A percentile compares a stretch with the other conserved stretches of the same genome.
These are phyloP conservation scores for Xerocomellus dryophilus DNA, from an alignment of 768 basidiomycete species.

Conservation along the genomic window DNA sequence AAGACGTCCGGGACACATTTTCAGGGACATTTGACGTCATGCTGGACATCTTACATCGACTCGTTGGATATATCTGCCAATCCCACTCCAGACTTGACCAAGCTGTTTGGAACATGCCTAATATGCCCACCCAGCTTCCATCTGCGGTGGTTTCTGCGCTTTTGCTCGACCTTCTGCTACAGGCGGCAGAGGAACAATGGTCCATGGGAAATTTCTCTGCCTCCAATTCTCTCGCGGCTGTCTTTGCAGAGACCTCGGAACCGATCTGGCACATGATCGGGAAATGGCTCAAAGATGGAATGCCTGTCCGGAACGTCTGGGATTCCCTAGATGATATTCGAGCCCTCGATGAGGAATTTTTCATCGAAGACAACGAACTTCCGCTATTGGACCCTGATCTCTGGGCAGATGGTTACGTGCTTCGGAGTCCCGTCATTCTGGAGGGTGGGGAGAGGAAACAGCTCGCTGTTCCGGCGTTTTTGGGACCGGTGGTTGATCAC, in stretches of 20 bases:
- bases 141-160: slow-evolving; percentile 55
- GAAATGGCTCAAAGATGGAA: slow-evolving; percentile 70
- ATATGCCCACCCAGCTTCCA: slow-evolving; percentile 38
- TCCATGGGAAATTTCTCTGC: slow-evolving; percentile 56
- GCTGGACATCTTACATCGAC: slow-evolving; percentile 43
- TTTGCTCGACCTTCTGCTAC: slow-evolving; percentile 62
- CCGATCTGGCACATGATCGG: slow-evolving; percentile 74
- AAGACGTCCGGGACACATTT: slow-evolving; percentile 54
- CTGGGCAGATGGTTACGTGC: slow-evolving; percentile 69
- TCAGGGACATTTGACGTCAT: slow-evolving; percentile 57
- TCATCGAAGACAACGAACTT: slow-evolving; percentile 70
- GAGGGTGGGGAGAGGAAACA: slow-evolving; percentile 27
- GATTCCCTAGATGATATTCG: slow-evolving; percentile 17
- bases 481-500: slow-evolving; percentile 55
- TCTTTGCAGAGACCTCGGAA: slow-evolving; percentile 62
- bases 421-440: slow-evolving; percentile 42
- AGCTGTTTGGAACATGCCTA: slow-evolving; percentile 41
- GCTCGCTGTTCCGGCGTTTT: slow-evolving; percentile 51
- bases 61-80: slow-evolving; percentile 31
- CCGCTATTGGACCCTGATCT: slow-evolving; percentile 69
- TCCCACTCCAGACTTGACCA: slow-evolving; percentile 27
- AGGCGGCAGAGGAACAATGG: slow-evolving; percentile 53
- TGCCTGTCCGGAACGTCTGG: slow-evolving; percentile 47
- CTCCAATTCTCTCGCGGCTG: slow-evolving; percentile 53
- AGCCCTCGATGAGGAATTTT: slow-evolving; percentile 69